Percentiles rank a stretch among this genome's conserved stretches.
Conservation (phyloP, 306 rosid species). For the Cicer yamashitae region DNA sequence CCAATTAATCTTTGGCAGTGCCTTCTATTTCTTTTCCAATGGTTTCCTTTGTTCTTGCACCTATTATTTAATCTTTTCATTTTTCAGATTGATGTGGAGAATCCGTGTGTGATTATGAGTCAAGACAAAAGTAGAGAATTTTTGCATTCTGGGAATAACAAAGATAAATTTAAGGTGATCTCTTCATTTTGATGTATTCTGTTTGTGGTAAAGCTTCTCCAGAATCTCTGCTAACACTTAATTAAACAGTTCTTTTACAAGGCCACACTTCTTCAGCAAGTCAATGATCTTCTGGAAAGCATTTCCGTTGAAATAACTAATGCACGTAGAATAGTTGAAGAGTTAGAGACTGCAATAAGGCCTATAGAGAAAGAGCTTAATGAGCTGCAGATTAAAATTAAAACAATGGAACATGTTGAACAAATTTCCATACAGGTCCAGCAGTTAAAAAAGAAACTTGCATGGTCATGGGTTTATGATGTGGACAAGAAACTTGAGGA, state of each 20-base stretch:
- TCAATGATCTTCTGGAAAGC: conserved; percentile 77
- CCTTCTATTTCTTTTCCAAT: not conserved
- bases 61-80: conserved; percentile 32
- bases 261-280: conserved; percentile 98
- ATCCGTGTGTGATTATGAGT: conserved; percentile 93
- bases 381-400: conserved; percentile 77
- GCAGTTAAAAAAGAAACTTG: conserved; percentile 84
- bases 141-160: conserved; percentile 89
- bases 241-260: conserved; percentile 85
- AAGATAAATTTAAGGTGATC: conserved; percentile 90
- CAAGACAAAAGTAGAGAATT: conserved; percentile 95
- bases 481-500: conserved; percentile 68
- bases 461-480: conserved; percentile 94
- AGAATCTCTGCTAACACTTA: conserved; percentile 54
- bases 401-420: conserved; percentile 82
- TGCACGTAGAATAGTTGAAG: conserved; percentile 64
- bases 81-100: conserved; percentile 91
- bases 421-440: conserved; percentile 69
- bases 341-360: conserved; percentile 72
- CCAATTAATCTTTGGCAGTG: not conserved
- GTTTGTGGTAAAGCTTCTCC: conserved; percentile 29
- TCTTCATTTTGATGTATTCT: conserved; percentile 31
- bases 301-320: conserved; percentile 57
- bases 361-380: conserved; percentile 83
- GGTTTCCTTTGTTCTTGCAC: conserved; percentile 24